Evolutionary conservation across 2,329 filamentous ascomycete genomes (phyloP).

Genomic region (Spiromastix sp.): DNA sequence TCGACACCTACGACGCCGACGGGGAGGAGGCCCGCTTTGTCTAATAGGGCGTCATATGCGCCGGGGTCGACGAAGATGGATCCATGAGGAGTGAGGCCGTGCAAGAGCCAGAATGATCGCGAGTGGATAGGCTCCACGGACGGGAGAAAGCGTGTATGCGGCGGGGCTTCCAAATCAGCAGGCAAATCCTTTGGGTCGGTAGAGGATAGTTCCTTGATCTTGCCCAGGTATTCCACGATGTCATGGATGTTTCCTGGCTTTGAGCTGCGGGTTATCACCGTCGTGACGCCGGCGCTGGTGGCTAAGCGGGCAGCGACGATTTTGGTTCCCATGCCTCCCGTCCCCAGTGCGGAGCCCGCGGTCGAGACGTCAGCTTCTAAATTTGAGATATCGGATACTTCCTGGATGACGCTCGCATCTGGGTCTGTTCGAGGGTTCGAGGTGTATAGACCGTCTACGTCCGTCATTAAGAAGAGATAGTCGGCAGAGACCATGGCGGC

Average conservation of each 20-base stretch:
- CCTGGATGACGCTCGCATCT: slow-evolving; percentile 79
- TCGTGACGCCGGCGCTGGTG: slow-evolving; percentile 89
- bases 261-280: slow-evolving; percentile 88
- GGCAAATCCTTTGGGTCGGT: slow-evolving; percentile 25
- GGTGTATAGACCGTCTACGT: slow-evolving; percentile 95
- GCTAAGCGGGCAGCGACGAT: slow-evolving; percentile 87
- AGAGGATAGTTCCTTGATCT: slow-evolving; percentile 23
- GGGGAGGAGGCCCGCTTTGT: slow-evolving; percentile 79
- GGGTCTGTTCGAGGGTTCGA: slow-evolving; percentile 82
- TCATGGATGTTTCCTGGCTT: slow-evolving; percentile 82
- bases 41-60: slow-evolving; percentile 65
- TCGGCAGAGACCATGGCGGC: slow-evolving; percentile 96
- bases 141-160: slow-evolving; percentile 89
- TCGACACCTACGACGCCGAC: slow-evolving; percentile 86
- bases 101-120: slow-evolving; percentile 92
- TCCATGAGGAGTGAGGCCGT: slow-evolving; percentile 82
- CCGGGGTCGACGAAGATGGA: slow-evolving; percentile 90
- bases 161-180: slow-evolving; percentile 40
- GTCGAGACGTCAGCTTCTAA: slow-evolving; percentile 84
- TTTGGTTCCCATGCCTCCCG: slow-evolving; percentile 95
- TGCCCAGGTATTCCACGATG: slow-evolving; percentile 72
- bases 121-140: slow-evolving; percentile 77
- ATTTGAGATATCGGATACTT: slow-evolving; percentile 77
- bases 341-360: slow-evolving; percentile 78
- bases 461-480: slow-evolving; percentile 95